Conservation (phyloP, 257 asterid genomes). For the Gentiana macrophylla region DNA sequence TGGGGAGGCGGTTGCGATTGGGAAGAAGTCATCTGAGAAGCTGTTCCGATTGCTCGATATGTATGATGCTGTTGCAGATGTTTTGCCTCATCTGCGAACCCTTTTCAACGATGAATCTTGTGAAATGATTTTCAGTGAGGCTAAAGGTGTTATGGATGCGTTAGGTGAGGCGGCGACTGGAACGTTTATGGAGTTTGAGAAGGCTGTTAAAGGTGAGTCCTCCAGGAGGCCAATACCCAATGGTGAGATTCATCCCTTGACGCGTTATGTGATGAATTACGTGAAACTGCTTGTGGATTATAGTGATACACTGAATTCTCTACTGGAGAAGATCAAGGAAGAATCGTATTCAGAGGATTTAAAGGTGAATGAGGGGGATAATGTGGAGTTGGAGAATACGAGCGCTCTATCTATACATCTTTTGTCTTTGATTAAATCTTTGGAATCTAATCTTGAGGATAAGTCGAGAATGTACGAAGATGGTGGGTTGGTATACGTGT, state of each 20-base stretch:
- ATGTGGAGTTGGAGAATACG: conserved; percentile 38
- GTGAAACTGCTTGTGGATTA: conserved; percentile 81
- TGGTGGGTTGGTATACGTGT: conserved; percentile 65
- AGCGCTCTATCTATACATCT: conserved; percentile 48
- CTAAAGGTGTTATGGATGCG: conserved; percentile 66
- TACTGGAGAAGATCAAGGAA: conserved; percentile 40
- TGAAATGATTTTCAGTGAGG: conserved; percentile 74
- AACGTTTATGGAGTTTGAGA: conserved; percentile 84
- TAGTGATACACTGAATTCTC: conserved; percentile 53
- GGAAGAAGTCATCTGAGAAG: conserved; percentile 77
- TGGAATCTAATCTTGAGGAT: conserved; percentile 79
- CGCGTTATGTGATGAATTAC: conserved; percentile 94
- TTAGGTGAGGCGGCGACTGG: conserved; percentile 87
- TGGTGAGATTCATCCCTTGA: conserved; percentile 87
- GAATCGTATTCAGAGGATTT: conserved; percentile 15
- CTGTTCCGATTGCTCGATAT: conserved; percentile 80
- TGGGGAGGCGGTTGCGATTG: conserved; percentile 92
- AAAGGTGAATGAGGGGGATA: conserved; percentile 20
- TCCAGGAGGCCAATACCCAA: conserved; percentile 66
- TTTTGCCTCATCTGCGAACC: conserved; percentile 45
- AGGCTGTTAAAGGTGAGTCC: conserved; percentile 79
- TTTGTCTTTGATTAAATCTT: conserved; percentile 52
- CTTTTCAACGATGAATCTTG: conserved; percentile 66
- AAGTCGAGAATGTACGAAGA: conserved; percentile 85
- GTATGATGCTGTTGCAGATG: conserved; percentile 73